Evolutionary conservation across 148 eudicot genomes (phyloP).

Genomic region (Diospyros lotus): DNA sequence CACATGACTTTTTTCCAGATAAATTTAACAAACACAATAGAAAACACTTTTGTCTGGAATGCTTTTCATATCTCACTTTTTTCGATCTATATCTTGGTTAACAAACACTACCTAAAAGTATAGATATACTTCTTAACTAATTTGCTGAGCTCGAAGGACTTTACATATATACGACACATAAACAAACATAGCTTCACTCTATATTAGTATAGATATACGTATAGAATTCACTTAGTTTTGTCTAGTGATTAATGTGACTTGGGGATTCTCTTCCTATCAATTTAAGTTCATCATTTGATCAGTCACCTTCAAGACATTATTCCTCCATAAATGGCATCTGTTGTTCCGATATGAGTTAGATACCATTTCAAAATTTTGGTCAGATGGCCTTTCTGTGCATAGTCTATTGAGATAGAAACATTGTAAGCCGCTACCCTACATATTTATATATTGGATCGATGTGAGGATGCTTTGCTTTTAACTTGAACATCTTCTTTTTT

Average conservation of each 20-base stretch:
- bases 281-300: neutral
- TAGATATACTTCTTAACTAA: neutral
- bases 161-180: too few relatives aligned
- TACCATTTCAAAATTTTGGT: neutral
- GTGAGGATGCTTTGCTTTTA: neutral
- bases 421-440: too few relatives aligned
- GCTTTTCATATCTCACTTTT: too few relatives aligned
- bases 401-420: neutral
- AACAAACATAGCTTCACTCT: too few relatives aligned
- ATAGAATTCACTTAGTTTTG: too few relatives aligned
- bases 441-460: neutral
- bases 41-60: too few relatives aligned
- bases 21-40: too few relatives aligned
- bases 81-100: too few relatives aligned
- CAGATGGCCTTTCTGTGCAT: neutral
- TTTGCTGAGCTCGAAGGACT: neutral
- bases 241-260: neutral
- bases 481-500: neutral
- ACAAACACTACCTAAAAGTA: too few relatives aligned
- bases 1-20: too few relatives aligned
- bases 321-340: neutral
- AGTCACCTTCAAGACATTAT: neutral
- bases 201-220: too few relatives aligned
- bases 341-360: neutral
- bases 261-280: neutral